Evolutionary conservation across 1,139 yeast species (phyloP).

Genomic region (Taphrina deformans): DNA sequence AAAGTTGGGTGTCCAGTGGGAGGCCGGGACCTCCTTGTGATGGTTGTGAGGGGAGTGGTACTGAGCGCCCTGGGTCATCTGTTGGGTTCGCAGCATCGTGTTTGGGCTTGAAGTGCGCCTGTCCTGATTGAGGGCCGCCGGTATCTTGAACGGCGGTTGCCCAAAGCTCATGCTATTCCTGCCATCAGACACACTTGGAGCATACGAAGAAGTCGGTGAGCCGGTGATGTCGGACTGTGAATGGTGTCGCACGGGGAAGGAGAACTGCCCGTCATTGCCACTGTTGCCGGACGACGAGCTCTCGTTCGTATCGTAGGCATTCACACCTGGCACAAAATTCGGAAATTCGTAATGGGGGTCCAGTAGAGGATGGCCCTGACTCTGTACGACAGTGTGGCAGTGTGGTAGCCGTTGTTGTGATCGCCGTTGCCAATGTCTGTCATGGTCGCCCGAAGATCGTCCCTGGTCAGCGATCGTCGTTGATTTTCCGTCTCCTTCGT

Average conservation of each 20-base stretch:
- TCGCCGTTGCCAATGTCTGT: conserved; percentile 6
- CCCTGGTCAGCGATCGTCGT: background rate
- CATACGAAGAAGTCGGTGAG: conserved; percentile 27
- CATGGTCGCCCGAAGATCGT: background rate
- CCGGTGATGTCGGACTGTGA: conserved; percentile 20
- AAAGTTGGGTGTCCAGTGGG: conserved; percentile 31
- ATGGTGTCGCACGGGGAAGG: conserved; percentile 11
- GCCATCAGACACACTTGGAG: conserved; percentile 27
- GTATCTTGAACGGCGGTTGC: conserved; percentile 26
- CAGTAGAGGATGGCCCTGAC: conserved; percentile 2
- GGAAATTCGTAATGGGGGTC: background rate
- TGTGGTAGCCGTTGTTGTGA: background rate
- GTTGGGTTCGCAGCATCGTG: conserved; percentile 7
- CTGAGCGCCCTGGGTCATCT: background rate
- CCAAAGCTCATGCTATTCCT: conserved; percentile 20
- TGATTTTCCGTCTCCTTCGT: background rate
- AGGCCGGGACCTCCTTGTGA: background rate
- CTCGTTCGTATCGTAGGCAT: background rate
- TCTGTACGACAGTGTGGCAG: background rate
- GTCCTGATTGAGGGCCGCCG: conserved; percentile 8
- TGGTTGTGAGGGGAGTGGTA: background rate
- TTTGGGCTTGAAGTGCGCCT: conserved; percentile 23
- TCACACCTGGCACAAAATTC: background rate
- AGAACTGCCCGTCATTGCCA: conserved; percentile 1
- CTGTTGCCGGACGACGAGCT: conserved; percentile 2